phyloP scores from a whole-genome alignment of 805 yeast genomes.

The Jamesozyma gamospora region DNA sequence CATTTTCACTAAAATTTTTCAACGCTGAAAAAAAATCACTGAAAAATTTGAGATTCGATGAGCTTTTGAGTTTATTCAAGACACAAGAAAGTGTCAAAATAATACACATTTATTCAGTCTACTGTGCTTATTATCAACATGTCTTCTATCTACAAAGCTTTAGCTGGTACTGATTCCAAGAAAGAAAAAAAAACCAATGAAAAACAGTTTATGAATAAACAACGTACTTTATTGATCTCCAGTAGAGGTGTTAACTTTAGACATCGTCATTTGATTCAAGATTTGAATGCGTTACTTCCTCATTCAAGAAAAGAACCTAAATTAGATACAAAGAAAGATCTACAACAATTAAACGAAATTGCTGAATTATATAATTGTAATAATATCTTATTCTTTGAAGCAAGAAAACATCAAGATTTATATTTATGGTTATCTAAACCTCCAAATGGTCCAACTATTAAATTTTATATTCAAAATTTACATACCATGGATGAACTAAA shows the following conservation, averaged over 20 bases:
- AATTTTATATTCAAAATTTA: constrained; percentile 87
- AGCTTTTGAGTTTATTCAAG: background rate
- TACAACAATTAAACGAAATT: constrained; percentile 82
- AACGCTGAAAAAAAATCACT: background rate
- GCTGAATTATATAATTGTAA: constrained; percentile 97
- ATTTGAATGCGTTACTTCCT: constrained; percentile 70
- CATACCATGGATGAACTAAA: constrained; percentile 94
- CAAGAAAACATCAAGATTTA: constrained; percentile 91
- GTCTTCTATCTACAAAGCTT: constrained; percentile 67
- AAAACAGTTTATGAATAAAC: constrained; percentile 66
- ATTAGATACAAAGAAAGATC: constrained; percentile 82
- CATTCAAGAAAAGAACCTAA: constrained; percentile 96
- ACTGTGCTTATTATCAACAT: constrained; percentile 15
- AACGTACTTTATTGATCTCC: constrained; percentile 78
- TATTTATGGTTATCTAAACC: constrained; percentile 93
- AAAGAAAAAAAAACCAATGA: constrained; percentile 26
- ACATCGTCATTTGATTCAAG: constrained; percentile 88
- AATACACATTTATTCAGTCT: no score
- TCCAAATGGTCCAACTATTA: constrained; percentile 94
- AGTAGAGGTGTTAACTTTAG: constrained; percentile 92
- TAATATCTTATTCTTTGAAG: constrained; percentile 86
- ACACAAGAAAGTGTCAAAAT: no score
- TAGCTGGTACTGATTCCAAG: constrained; percentile 38
- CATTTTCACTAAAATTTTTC: no score
- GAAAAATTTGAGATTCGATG: background rate